phyloP scores from a whole-genome alignment of 805 yeast species.

The Blastobotrys americana region DNA sequence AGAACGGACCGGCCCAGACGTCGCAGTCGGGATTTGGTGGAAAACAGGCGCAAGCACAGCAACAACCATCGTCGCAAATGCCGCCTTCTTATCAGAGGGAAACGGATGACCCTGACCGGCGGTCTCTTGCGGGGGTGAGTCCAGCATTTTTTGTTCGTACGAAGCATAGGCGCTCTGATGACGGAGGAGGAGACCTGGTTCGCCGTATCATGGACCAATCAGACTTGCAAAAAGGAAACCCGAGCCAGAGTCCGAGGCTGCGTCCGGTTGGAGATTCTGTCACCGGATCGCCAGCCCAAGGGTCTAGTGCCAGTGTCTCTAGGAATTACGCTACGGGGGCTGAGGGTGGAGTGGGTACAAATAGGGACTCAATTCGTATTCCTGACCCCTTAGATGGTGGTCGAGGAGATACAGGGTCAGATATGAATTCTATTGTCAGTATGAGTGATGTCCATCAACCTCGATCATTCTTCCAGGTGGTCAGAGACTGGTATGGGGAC shows the following conservation, averaged over 20 bases:
- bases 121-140: conserved; percentile 1
- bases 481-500: background rate
- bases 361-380: background rate
- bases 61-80: background rate
- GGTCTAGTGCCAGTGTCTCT: background rate
- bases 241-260: background rate
- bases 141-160: conserved; percentile 4
- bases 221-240: background rate
- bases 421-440: background rate
- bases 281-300: background rate
- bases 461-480: background rate
- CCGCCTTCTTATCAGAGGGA: background rate
- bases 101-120: background rate
- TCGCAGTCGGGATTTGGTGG: too few species aligned
- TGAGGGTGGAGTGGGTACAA: background rate
- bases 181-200: conserved; percentile 2
- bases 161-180: background rate
- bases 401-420: background rate
- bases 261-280: background rate
- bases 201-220: conserved; percentile 1
- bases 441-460: background rate
- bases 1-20: background rate
- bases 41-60: too few species aligned
- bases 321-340: background rate
- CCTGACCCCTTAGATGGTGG: background rate